A percentile compares a stretch with the other conserved stretches of the same genome.
Conservation (phyloP, 495 filamentous ascomycete species). For the Hypoxylon fuscum region DNA sequence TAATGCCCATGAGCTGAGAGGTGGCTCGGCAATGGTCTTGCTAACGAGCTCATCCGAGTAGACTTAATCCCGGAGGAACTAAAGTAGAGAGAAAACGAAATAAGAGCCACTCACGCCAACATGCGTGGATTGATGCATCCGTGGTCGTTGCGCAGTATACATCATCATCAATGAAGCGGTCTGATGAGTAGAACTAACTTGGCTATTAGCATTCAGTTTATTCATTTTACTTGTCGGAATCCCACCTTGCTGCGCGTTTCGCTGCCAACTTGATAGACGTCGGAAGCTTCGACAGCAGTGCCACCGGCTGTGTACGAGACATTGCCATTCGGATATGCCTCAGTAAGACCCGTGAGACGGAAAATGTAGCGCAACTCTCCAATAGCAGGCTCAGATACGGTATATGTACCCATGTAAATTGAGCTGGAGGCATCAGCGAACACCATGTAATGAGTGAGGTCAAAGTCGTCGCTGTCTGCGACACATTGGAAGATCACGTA, state of each 20-base stretch:
- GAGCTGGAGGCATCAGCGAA: conserved; percentile 59
- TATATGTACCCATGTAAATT: conserved; percentile 67
- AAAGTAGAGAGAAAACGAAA: conserved; percentile 19
- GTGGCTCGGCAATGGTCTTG: conserved; percentile 11
- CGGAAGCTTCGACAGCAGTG: conserved; percentile 60
- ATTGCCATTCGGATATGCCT: conserved; percentile 51
- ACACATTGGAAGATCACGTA: conserved; percentile 62
- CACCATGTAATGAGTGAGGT: conserved; percentile 63
- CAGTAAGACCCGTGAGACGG: conserved; percentile 60
- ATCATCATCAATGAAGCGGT: conserved; percentile 66
- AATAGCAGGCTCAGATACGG: conserved; percentile 58
- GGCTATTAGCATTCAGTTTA: background rate
- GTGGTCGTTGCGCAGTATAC: conserved; percentile 59
- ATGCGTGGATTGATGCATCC: conserved; percentile 48
- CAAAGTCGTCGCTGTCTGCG: conserved; percentile 50
- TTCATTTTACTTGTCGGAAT: background rate
- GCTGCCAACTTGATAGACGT: conserved; percentile 61
- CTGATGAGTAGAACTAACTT: conserved; percentile 59
- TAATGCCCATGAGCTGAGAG: background rate
- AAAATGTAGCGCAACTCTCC: conserved; percentile 67
- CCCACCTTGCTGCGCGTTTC: conserved; percentile 65
- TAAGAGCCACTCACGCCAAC: conserved; percentile 47
- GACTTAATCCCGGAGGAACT: background rate
- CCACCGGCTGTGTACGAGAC: conserved; percentile 51
- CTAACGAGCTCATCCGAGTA: background rate